phyloP scores from a whole-genome alignment of 257 asterid genomes.

The Solanum pennellii region DNA sequence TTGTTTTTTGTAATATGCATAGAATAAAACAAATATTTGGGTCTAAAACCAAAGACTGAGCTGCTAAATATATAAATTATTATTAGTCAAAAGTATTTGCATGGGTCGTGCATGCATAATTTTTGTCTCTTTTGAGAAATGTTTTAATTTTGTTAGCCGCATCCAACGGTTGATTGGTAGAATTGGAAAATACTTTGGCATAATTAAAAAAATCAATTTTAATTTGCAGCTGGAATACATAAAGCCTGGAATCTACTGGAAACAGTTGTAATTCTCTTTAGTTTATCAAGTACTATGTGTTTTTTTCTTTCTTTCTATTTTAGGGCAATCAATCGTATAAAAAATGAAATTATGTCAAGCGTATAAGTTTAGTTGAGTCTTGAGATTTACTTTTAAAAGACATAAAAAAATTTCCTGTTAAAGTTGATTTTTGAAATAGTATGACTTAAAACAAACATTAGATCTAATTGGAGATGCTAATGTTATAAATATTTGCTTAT shows the following conservation, averaged over 20 bases:
- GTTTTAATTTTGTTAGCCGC: background rate
- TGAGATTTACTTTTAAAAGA: background rate
- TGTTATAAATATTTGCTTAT: background rate
- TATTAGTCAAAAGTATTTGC: background rate
- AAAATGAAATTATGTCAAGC: background rate
- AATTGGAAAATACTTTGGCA: background rate
- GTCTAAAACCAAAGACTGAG: background rate
- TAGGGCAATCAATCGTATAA: background rate
- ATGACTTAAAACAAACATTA: background rate
- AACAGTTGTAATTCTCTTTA: background rate
- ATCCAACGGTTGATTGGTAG: background rate
- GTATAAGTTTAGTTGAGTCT: background rate
- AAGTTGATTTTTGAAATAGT: background rate
- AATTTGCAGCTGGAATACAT: background rate
- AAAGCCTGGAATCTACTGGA: background rate
- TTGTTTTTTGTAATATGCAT: background rate
- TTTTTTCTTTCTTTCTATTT: background rate
- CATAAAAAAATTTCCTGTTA: background rate
- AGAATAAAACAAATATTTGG: background rate
- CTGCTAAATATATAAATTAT: background rate
- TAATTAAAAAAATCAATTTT: background rate
- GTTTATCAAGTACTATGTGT: background rate
- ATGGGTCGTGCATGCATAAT: background rate
- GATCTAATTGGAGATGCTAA: background rate
- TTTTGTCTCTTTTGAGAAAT: background rate